Evolutionary conservation across 2,329 filamentous ascomycete species (phyloP).

Genomic region (Polytolypa hystricis): DNA sequence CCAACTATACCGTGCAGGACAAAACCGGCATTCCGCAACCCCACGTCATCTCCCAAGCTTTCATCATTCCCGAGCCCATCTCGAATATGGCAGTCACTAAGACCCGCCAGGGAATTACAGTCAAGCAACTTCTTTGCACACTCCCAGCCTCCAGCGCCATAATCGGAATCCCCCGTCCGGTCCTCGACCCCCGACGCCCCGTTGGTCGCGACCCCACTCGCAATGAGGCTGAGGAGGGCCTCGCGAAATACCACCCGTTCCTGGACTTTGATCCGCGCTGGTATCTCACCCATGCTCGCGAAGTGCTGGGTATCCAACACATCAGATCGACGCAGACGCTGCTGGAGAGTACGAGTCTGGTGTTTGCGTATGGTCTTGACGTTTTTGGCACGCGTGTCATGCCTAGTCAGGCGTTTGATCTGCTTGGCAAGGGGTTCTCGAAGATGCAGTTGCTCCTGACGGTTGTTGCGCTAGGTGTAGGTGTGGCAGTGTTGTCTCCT

Average conservation of each 20-base stretch:
- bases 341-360: slow-evolving; percentile 82
- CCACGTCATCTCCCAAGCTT: slow-evolving; percentile 68
- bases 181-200: slow-evolving; percentile 78
- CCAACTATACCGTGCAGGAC: slow-evolving; percentile 63
- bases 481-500: slow-evolving; percentile 68
- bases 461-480: slow-evolving; percentile 65
- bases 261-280: slow-evolving; percentile 77
- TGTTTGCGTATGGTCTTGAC: slow-evolving; percentile 82
- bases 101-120: slow-evolving; percentile 84
- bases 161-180: slow-evolving; percentile 62
- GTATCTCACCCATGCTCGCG: slow-evolving; percentile 69
- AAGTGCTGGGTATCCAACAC: slow-evolving; percentile 62
- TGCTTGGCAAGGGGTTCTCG: slow-evolving; percentile 87
- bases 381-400: slow-evolving; percentile 76
- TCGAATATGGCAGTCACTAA: slow-evolving; percentile 71
- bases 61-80: slow-evolving; percentile 68
- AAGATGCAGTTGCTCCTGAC: slow-evolving; percentile 77
- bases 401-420: slow-evolving; percentile 85
- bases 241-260: slow-evolving; percentile 62
- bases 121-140: slow-evolving; percentile 68
- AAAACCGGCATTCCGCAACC: slow-evolving; percentile 53
- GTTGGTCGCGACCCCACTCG: slow-evolving; percentile 72
- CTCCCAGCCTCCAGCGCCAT: slow-evolving; percentile 64
- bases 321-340: slow-evolving; percentile 67
- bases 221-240: slow-evolving; percentile 70